Base-by-base conservation (phyloP, 257 asterid genomes). In the Penstemon newberryi region DNA sequence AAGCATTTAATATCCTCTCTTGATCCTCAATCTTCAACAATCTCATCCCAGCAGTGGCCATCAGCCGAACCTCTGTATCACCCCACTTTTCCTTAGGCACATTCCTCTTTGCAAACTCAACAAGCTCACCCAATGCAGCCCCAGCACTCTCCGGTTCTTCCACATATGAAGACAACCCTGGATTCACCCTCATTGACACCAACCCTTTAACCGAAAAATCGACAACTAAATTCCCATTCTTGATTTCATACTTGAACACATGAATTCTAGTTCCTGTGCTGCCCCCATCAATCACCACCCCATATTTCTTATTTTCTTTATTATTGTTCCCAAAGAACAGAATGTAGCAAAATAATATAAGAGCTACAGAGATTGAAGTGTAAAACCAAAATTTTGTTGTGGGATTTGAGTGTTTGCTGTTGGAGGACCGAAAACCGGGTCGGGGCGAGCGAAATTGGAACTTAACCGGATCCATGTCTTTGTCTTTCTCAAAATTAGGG, bases 41-140 rank as follows among this genome's bases (percentile, higher is more conserved):
- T 83, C 99, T 84, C 96, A 91, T 80, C 58, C 99, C 99, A 0
- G 97, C 99, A 8, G 99, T 93, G 1, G 99, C 97, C 99, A 91
- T 84, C 70, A 94, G 78, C 70, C 91, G 86, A 61, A 89, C 76
- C 76, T 91, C 92, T n/a, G 92, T 79, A 66, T 78, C 81, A 10
- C 73, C 79, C 96, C 96, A 86, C 62, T 68, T 74, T 57, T 87
- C 87, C 74, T 75, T 76, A 1, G 97, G 97, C 78, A 91, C 95
- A 62, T 73, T 78, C 76, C 79, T 81, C 87, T 77, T 87, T 6
- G 93, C 99, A 68, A 91, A 94, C 77, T 84, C 90, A 81, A 94
- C 73, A 78, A 94, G 81, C 76, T 89, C 84, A 45, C 74, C 81
- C 76, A 89, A 75, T 4, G 91, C 67, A 8, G 58, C 75, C 36